phyloP scores from a whole-genome alignment of 2,329 filamentous ascomycete genomes.

The Penicillium nordicum region DNA sequence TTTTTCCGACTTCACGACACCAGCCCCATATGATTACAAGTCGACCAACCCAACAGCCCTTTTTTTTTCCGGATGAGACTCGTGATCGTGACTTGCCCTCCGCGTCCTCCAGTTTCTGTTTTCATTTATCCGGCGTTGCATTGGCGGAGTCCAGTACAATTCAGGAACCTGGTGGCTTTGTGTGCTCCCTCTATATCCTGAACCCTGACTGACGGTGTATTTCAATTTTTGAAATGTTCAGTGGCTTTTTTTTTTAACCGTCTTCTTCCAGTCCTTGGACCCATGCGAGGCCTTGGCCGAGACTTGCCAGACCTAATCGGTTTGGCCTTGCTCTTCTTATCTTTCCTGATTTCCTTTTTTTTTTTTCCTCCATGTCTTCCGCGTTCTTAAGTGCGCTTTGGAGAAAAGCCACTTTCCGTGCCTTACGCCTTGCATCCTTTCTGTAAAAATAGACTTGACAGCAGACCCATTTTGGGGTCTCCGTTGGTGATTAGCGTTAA shows the following conservation, averaged over 20 bases:
- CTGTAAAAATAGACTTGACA: constrained; percentile 40
- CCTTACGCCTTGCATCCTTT: constrained; percentile 26
- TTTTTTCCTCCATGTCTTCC: constrained; percentile 8
- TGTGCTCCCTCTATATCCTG: constrained; percentile 27
- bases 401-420: constrained; percentile 9
- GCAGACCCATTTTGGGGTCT: constrained; percentile 25
- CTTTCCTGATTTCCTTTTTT: constrained; percentile 7
- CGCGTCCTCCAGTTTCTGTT: constrained; percentile 28
- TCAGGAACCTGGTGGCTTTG: constrained; percentile 33
- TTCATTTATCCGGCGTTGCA: constrained; percentile 39
- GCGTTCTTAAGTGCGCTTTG: constrained; percentile 6
- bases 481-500: constrained; percentile 37
- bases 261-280: constrained; percentile 6
- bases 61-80: constrained; percentile 21
- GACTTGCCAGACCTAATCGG: neutral
- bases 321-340: constrained; percentile 8
- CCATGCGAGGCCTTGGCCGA: neutral
- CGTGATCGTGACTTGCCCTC: constrained; percentile 21
- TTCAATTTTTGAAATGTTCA: constrained; percentile 7
- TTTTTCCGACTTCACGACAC: constrained; percentile 18
- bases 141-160: constrained; percentile 35
- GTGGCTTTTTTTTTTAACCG: constrained; percentile 9
- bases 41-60: constrained; percentile 13
- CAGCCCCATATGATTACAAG: constrained; percentile 13
- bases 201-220: constrained; percentile 22